These are phyloP conservation scores for Colletotrichum tamarilloi DNA, from an alignment of 2,329 filamentous ascomycete species.

Conservation along the genomic window DNA sequence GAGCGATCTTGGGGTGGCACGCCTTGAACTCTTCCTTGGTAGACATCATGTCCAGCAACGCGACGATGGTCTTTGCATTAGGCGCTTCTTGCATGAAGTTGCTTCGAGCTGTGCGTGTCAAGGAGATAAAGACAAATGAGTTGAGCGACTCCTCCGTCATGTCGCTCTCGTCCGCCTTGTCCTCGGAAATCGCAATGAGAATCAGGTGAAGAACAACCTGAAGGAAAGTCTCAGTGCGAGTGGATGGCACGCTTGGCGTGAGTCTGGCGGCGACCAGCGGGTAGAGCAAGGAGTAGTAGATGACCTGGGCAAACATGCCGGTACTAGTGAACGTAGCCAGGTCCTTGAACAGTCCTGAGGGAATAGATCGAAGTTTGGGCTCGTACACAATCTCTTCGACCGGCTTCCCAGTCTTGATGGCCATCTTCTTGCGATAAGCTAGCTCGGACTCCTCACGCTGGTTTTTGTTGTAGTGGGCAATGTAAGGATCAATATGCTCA, in stretches of 20 bases:
- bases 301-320: conserved; percentile 87
- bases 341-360: conserved; percentile 79
- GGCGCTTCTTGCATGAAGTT: conserved; percentile 69
- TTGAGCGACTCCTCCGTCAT: conserved; percentile 57
- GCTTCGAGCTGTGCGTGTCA: conserved; percentile 71
- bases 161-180: conserved; percentile 69
- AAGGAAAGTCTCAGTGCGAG: conserved; percentile 89
- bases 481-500: conserved; percentile 93
- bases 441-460: conserved; percentile 95
- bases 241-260: conserved; percentile 81
- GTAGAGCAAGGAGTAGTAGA: conserved; percentile 90
- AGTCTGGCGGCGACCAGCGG: conserved; percentile 75
- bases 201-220: conserved; percentile 91
- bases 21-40: conserved; percentile 80
- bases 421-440: conserved; percentile 87
- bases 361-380: conserved; percentile 81
- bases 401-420: conserved; percentile 85
- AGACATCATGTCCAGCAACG: conserved; percentile 71
- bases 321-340: conserved; percentile 85
- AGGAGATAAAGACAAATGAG: conserved; percentile 80
- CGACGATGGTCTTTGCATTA: conserved; percentile 70
- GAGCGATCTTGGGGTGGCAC: conserved; percentile 84
- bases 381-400: conserved; percentile 90
- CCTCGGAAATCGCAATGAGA: conserved; percentile 87
- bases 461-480: conserved; percentile 95